phyloP scores from a whole-genome alignment of 176 grass and related monocot genomes.

The Hyparrhenia diplandra region DNA sequence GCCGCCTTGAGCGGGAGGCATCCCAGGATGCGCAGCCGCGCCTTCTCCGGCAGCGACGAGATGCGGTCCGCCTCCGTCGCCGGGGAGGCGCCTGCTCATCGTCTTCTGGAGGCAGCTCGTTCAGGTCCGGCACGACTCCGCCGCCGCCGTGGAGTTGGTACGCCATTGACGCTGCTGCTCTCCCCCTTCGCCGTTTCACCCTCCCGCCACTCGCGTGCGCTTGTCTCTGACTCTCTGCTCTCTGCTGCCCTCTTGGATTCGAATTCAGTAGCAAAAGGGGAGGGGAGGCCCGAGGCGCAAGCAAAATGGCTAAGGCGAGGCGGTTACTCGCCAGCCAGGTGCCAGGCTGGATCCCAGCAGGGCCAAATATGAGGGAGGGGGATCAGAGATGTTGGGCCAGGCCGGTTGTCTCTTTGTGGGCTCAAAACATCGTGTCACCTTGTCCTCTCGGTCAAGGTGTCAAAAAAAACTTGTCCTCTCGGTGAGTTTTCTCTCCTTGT shows the following conservation, averaged over 20 bases:
- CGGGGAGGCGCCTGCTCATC: not conserved
- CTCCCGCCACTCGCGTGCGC: not conserved
- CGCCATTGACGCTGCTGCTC: conserved; percentile 11
- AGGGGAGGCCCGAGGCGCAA: fast-evolving
- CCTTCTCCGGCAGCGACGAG: conserved; percentile 21
- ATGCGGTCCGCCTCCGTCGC: conserved; percentile 19
- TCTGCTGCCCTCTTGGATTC: too few relatives aligned
- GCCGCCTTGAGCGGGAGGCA: conserved; percentile 47
- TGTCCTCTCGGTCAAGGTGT: too few relatives aligned
- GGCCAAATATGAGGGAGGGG: not conserved
- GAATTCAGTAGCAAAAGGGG: too few relatives aligned
- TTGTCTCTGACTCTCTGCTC: too few relatives aligned
- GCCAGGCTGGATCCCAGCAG: not conserved
- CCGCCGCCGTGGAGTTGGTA: not conserved
- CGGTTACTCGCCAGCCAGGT: not conserved
- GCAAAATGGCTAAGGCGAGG: not conserved
- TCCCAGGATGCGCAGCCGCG: conserved; percentile 34
- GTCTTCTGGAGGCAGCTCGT: too few relatives aligned
- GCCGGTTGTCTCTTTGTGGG: too few relatives aligned
- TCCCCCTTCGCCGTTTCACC: not conserved
- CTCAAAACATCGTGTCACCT: not conserved
- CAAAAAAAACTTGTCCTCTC: too few relatives aligned
- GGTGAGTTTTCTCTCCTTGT: too few relatives aligned
- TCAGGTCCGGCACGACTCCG: not conserved
- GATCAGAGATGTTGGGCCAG: not conserved